These are phyloP conservation scores for Annulohypoxylon maeteangense DNA, from an alignment of 495 filamentous ascomycete genomes.

Conservation along the genomic window DNA sequence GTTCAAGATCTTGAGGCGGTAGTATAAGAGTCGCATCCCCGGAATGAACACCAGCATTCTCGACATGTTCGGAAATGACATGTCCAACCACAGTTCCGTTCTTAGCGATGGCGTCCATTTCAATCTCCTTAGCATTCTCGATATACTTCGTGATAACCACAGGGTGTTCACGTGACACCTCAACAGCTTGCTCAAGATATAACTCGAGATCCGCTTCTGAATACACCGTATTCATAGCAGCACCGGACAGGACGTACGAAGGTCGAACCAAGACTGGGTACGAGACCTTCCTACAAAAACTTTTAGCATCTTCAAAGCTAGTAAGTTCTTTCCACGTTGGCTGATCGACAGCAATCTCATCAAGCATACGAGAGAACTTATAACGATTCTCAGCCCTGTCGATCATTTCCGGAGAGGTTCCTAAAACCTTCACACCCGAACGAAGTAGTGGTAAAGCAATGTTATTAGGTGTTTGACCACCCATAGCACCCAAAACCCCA, in stretches of 20 bases:
- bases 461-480: conserved; percentile 98
- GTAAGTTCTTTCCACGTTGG: conserved; percentile 98
- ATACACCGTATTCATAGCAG: conserved; percentile 97
- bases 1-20: conserved; percentile 91
- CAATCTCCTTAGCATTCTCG: conserved; percentile 95
- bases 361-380: conserved; percentile 97
- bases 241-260: conserved; percentile 95
- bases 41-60: conserved; percentile 96
- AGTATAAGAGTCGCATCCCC: conserved; percentile 94
- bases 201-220: conserved; percentile 86
- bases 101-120: conserved; percentile 93
- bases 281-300: conserved; percentile 82
- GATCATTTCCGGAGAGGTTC: conserved; percentile 98
- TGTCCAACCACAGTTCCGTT: conserved; percentile 89
- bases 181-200: conserved; percentile 86
- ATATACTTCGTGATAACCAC: conserved; percentile 99
- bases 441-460: conserved; percentile 91
- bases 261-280: conserved; percentile 96
- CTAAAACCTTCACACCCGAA: conserved; percentile 88
- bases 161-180: conserved; percentile 94
- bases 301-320: conserved; percentile 84
- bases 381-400: conserved; percentile 97
- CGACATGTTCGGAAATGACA: conserved; percentile 95
- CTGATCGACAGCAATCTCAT: conserved; percentile 95
- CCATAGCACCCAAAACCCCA: conserved; percentile 98